Evolutionary conservation across 1,284 basidiomycete genomes (phyloP).

Genomic region (Tilletiaria anomala): DNA sequence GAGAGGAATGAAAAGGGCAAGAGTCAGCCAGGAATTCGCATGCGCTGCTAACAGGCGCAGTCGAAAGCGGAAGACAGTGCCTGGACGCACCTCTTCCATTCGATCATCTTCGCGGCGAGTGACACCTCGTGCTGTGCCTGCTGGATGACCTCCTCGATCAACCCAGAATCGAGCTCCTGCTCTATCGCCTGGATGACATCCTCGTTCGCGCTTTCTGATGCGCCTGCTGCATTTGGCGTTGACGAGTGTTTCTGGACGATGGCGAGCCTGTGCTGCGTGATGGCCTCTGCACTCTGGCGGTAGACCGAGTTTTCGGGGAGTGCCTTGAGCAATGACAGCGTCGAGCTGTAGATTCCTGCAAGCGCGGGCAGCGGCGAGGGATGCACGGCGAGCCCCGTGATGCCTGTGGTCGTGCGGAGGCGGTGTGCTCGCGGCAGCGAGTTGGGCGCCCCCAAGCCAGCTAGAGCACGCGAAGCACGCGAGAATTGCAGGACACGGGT

Average conservation of each 20-base stretch:
- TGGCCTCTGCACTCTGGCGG: slow-evolving; percentile 72
- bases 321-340: slow-evolving; percentile 53
- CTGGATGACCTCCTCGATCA: slow-evolving; percentile 64
- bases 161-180: slow-evolving; percentile 36
- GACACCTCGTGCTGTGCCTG: slow-evolving; percentile 70
- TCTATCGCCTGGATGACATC: slow-evolving; percentile 59
- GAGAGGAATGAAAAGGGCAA: slow-evolving; percentile 5
- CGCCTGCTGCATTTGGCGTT: slow-evolving; percentile 39
- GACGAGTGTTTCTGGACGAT: too few relatives aligned
- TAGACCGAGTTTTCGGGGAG: slow-evolving; percentile 74
- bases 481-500: too few relatives aligned
- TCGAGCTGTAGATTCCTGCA: slow-evolving; percentile 59
- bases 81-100: slow-evolving; percentile 82
- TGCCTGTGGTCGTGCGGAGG: slow-evolving; percentile 67
- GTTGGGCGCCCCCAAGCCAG: too few relatives aligned
- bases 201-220: slow-evolving; percentile 48
- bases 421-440: too few relatives aligned
- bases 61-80: not conserved
- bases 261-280: slow-evolving; percentile 67
- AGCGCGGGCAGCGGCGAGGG: slow-evolving; percentile 66
- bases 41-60: not conserved
- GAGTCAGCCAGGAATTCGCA: slow-evolving; percentile 1
- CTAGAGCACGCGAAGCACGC: too few relatives aligned
- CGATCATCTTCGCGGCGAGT: slow-evolving; percentile 67
- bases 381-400: slow-evolving; percentile 52